Percentiles rank a stretch among this genome's conserved stretches.
These are phyloP conservation scores for Marchantia paleacea DNA, from an alignment of 225 moss, liverwort and hornwort genomes.

Conservation along the genomic window DNA sequence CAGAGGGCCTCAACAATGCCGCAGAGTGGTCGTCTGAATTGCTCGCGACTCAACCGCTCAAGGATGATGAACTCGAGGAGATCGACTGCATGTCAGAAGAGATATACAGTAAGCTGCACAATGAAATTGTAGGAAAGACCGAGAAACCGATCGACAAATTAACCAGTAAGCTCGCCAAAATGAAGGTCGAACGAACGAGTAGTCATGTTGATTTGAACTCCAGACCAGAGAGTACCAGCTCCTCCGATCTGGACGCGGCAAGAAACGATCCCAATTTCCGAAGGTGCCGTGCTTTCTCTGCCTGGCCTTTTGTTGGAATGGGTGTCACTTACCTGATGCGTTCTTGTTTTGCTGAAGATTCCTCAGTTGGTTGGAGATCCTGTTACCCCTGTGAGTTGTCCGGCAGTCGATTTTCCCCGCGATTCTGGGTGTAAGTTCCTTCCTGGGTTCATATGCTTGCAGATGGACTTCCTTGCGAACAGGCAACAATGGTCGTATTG, in stretches of 20 bases:
- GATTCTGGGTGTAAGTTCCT: background rate
- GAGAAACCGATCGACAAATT: slow-evolving; percentile 7
- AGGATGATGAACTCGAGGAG: slow-evolving; percentile 12
- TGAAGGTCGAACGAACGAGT: background rate
- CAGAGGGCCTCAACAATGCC: background rate
- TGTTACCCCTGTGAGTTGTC: background rate
- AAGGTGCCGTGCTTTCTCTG: background rate
- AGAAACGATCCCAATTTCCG: background rate
- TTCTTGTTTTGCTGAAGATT: background rate
- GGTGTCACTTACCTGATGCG: no score
- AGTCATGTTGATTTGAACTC: background rate
- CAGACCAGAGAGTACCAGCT: background rate
- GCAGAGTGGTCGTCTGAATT: background rate
- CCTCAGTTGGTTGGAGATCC: background rate
- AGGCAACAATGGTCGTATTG: slow-evolving; percentile 24
- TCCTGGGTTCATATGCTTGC: background rate
- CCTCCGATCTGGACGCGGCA: background rate
- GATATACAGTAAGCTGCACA: slow-evolving; percentile 19
- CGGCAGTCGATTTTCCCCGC: background rate
- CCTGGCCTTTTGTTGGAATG: background rate
- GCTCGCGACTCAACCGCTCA: background rate
- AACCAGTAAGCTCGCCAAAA: background rate
- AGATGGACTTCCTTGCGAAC: slow-evolving; percentile 36
- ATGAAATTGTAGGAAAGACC: slow-evolving; percentile 9
- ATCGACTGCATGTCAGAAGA: slow-evolving; percentile 23